These are phyloP conservation scores for Naegleria fowleri DNA, from an alignment of 208 protist genomes.

Conservation along the genomic window DNA sequence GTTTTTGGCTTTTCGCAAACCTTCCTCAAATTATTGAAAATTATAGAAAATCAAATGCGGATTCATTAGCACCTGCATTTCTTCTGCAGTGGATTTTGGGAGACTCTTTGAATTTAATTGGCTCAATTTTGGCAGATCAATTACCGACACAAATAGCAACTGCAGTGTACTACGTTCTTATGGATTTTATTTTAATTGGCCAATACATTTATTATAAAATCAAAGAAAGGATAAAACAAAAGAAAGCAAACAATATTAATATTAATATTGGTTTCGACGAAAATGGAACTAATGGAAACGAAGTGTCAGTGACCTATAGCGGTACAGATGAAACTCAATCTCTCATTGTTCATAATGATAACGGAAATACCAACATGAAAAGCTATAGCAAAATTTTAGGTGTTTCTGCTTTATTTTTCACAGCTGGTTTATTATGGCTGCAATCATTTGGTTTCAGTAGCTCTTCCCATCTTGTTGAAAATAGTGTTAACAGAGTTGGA, in stretches of 20 bases:
- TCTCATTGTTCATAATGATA: too few relatives aligned
- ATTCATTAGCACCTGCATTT: background rate
- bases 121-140: slow-evolving; percentile 1
- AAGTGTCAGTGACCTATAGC: background rate
- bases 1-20: slow-evolving; percentile 23
- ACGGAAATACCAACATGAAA: too few relatives aligned
- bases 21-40: slow-evolving; percentile 8
- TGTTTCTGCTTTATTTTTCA: background rate
- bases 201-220: background rate
- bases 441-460: background rate
- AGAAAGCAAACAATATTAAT: background rate
- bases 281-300: background rate
- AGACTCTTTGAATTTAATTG: slow-evolving; percentile 20
- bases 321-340: too few relatives aligned
- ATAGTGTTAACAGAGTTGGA: background rate
- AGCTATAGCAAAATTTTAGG: background rate
- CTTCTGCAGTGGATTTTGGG: slow-evolving; percentile 10
- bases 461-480: background rate
- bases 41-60: background rate
- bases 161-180: slow-evolving; percentile 19
- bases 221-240: background rate
- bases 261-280: background rate
- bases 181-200: slow-evolving; percentile 7
- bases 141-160: slow-evolving; percentile 2
- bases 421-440: background rate